Base-by-base conservation (phyloP, 179 eudicot species). In the Heliamphora pulchella region DNA sequence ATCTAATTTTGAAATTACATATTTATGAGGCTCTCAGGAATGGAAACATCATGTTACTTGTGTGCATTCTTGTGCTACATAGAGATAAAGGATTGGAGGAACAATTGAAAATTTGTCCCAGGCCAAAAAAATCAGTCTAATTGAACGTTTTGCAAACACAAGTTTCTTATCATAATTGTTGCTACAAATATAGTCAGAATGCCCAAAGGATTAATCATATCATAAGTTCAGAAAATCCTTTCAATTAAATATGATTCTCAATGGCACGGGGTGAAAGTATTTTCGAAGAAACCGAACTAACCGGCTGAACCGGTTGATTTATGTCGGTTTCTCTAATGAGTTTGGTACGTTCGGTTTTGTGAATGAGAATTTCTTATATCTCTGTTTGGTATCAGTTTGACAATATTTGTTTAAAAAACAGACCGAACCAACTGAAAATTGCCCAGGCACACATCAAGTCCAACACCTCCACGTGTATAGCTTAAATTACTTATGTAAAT, bases 171-270 rank as follows among this genome's bases (percentile, higher is more conserved):
- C 14, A 3, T 8, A 1, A 48, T 8, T 73, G 44, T 1, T 74
- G 10, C 63, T 53, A 20, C 18, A 53, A 54, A 31, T 31, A 18
- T 74, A 0, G 41, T 68, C 63, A 53, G 47, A 74, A 55, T 53
- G 5, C 17, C 55, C 13, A 39, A 11, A 74, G 77, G 77, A 54
- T 10, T 63, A 64, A 77, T 22, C 79, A 77, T 43, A 47, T 61
- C 9, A 63, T 10, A 10, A 74, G 18, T 31, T 31, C 31, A 31
- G 31, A 55, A 72, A 50, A 8, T 10, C 44, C 64, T 46, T 62
- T 6, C 44, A 22, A 22, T n/a, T 65, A 4, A 13, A 50, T 64
- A 20, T 31, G 59, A 55, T 3, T 55, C 77, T 74, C 46, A 74
- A 20, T 74, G 10, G 17, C 31, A 31, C 31, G 31, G 31, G 31